These are phyloP conservation scores for Selaginella tamariscina DNA, from an alignment of 75 land plant species.

Conservation along the genomic window DNA sequence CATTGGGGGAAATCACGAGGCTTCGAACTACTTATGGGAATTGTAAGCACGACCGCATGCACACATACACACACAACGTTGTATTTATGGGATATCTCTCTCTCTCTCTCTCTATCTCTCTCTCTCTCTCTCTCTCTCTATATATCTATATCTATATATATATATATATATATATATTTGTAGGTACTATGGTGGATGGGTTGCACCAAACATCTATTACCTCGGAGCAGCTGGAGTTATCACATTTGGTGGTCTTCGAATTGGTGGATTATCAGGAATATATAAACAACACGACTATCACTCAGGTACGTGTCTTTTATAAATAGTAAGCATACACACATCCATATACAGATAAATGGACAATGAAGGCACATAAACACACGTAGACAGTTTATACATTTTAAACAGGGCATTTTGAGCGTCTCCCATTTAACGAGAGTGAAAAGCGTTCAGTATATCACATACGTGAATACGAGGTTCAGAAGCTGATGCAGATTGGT, in stretches of 20 bases:
- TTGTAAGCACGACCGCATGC: too few relatives aligned
- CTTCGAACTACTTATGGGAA: slow-evolving; percentile 95
- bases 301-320: slow-evolving; percentile 33
- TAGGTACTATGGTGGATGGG: slow-evolving; percentile 98
- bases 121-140: too few relatives aligned
- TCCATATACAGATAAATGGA: too few relatives aligned
- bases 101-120: too few relatives aligned
- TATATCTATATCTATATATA: too few relatives aligned
- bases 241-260: slow-evolving; percentile 77
- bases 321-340: too few relatives aligned
- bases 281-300: slow-evolving; percentile 47
- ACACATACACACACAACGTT: too few relatives aligned
- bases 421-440: slow-evolving; percentile 59
- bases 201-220: slow-evolving; percentile 82
- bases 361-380: too few relatives aligned
- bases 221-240: slow-evolving; percentile 89
- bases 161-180: background rate
- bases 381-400: too few relatives aligned
- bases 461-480: slow-evolving; percentile 87
- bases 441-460: slow-evolving; percentile 77
- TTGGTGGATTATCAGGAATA: slow-evolving; percentile 93
- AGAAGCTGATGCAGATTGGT: slow-evolving; percentile 68
- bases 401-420: slow-evolving; percentile 77
- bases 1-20: slow-evolving; percentile 94
- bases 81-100: too few relatives aligned